phyloP scores from a whole-genome alignment of 768 basidiomycete species.

The Trametes cinnabarina region DNA sequence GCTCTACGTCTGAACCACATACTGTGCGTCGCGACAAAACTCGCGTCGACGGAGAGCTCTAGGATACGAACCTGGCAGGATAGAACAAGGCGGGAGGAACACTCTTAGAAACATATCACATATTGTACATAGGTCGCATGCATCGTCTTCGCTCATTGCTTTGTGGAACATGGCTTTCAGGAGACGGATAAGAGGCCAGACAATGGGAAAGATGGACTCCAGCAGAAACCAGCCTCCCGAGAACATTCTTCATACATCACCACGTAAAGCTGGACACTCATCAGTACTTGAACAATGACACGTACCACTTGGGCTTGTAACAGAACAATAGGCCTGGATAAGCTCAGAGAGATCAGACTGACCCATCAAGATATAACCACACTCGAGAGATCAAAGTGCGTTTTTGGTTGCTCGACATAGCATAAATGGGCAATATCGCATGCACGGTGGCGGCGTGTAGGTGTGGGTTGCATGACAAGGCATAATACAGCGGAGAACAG shows the following conservation, averaged over 20 bases:
- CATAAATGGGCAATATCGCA: slow-evolving; percentile 25
- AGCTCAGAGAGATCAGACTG: neutral
- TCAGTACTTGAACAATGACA: no score
- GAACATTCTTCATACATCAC: no score
- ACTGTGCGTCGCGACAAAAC: no score
- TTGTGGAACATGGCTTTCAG: neutral
- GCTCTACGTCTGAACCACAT: slow-evolving; percentile 19
- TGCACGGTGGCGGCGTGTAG: slow-evolving; percentile 14
- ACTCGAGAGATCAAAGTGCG: neutral
- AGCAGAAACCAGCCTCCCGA: no score
- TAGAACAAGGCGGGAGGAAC: neutral
- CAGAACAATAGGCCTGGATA: neutral
- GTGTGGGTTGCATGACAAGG: slow-evolving; percentile 26
- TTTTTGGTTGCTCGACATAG: slow-evolving; percentile 30
- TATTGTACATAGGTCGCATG: slow-evolving; percentile 11
- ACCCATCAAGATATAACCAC: neutral
- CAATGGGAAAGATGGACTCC: no score
- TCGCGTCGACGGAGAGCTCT: no score
- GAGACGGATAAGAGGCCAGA: no score
- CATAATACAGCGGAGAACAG: slow-evolving; percentile 21
- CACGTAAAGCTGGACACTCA: no score
- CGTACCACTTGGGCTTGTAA: no score
- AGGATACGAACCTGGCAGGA: no score
- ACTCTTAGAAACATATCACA: slow-evolving; percentile 6
- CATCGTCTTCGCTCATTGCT: slow-evolving; percentile 7